Evolutionary conservation across 805 yeast species (phyloP), one percentile per base, ranked within the genome.

Genomic region (Dipodascopsis uninucleata): DNA sequence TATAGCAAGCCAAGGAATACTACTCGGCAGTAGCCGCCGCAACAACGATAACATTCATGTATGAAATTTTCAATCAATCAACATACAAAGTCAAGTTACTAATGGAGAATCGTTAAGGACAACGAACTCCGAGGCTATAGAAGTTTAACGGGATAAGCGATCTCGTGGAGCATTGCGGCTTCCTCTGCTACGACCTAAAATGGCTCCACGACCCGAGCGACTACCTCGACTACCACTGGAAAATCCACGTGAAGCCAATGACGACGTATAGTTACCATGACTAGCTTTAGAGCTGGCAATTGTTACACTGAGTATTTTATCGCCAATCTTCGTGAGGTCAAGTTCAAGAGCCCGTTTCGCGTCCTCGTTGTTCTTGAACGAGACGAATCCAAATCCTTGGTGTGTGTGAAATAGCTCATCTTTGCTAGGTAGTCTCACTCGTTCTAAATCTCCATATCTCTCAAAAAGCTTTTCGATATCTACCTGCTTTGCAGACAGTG

Each of bases 381-480:
- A 67, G 0, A 85, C 64, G 58, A 85, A 83, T 0, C 82, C 95
- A 60, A 72, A 80, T 0, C 90, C 89, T 36, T 77, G 78, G 57
- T 79, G 73, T 12, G 58, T 51, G 5, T 66, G 57, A 25, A 63
- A 47, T 3, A 44, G 38, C 31, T 45, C 53, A 5, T 61, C 60
- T 23, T 57, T 60, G 24, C 61, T 60, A 36, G 72, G 46, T 2
- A 82, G 49, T 25, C 66, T 69, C 0, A 83, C 60, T 29, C 62
- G 64, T 43, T 79, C 82, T 12, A 85, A 68, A 0, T 52, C 53
- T 0, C 90, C 93, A 62, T 60, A 76, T 31, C 65, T 59, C 3
- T 57, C 58, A 56, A 84, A 82, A 2, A 70, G 41, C 2, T 63
- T 55, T 12, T 60, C 53, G 3, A 85, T 45, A 1, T 57, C 59